Base-by-base conservation (phyloP, 2,329 filamentous ascomycete species). In the Colletotrichum orchidophilum region DNA sequence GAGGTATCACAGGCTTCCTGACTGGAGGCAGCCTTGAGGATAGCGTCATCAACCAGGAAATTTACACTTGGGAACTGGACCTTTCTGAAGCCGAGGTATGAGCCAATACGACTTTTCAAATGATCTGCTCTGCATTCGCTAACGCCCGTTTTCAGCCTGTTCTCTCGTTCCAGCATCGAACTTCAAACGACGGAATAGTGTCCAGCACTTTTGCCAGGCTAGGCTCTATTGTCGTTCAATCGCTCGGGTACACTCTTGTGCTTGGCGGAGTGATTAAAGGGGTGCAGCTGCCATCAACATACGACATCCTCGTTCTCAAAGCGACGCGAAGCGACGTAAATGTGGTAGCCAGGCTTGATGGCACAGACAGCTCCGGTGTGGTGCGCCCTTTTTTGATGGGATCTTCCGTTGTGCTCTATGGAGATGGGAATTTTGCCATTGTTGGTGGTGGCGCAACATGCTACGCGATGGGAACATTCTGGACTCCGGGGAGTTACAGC, bases 381-480 rank as follows among this genome's bases (percentile, higher is more conserved):
- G 77, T 79, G 11, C 80, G 90, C 64, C 94, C 94, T 13, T 84
- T 97, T 6, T 85, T 97, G 60, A 85, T 94, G 61, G 94, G 95
- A 2, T 87, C 91, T 66, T 90, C 90, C 5, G 83, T 87, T 8
- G 80, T 87, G 15, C 77, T 82, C 31, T 81, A 87, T 1, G 81
- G 82, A 31, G 76, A 83, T 52, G 81, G 85, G 33, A 81, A 87
- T 21, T 76, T 95, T 3, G 76, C 94, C 11, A 82, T 97, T 8
- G 80, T 93, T 58, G 94, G 94, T 1, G 95, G 95, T 18, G 95
- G 94, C 46, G 94, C 93, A 18, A 94, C 94, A 0, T 97, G 94
- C 79, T 97, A 97, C 83, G 95, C 94, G 0, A 97, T 97, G 87
- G 95, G 95, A 1, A 93, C 93, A 7, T 95, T 90, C 76, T 97